Base-by-base conservation (phyloP, 2,329 filamentous ascomycete species). In the Aspergillus sp. region DNA sequence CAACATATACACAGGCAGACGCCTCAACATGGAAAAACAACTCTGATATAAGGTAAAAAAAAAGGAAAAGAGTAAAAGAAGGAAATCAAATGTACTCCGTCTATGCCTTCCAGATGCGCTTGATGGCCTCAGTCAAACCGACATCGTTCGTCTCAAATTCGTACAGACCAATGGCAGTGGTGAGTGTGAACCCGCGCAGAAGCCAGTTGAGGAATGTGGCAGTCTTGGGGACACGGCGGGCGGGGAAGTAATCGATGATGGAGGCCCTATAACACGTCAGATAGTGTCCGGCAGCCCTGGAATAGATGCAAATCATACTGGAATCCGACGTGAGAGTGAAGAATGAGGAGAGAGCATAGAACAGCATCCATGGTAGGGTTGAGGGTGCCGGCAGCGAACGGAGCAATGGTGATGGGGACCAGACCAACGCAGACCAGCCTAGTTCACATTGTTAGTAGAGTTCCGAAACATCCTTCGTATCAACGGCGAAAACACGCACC, bases 131-230 rank as follows among this genome's bases (percentile, higher is more conserved):
- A 8, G 93, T 97, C 63, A 99, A 79, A 68, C 95, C 95, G 56
- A 99, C 92, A 70, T 99, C 95, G 75, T 97, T 98, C 34, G 95
- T 99, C 88, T 99, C 95, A 73, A 98, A 98, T 80, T 98, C 94
- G 81, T 99, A 99, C 73, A 98, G 85, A 61, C 93, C 93, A 68
- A 97, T 85, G 54, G 91, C 93, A 65, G 93, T 91, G 56, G 92
- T 82, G 61, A 94, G 83, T 11, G 96, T 97, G 63, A 87, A 89
- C 50, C 84, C 80, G 73, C 93, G 93, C 66, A 98, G 86, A 43
- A 84, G 82, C 93, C 93, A 98, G 78, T 85, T 87, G 76, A 89
- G 84, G n/a, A 82, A 58, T 74, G 86, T 88, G 76, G 87, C 87
- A 63, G 86, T 79, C 68, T 84, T 87, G 54, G 93, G 91, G 69